Conservation (phyloP, 164 flowering plant species). For the Vitis rupestris region DNA sequence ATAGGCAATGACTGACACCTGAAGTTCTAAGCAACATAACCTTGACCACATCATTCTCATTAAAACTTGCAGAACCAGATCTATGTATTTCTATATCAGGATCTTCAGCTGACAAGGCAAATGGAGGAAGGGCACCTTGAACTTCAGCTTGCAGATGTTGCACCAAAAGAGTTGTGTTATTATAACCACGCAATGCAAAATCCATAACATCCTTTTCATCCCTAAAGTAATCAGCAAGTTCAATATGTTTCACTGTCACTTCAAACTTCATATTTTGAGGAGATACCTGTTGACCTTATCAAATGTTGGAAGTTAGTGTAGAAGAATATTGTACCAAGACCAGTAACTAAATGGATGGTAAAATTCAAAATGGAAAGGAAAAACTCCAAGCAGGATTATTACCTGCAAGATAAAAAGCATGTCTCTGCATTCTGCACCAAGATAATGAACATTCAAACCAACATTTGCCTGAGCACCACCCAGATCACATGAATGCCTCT, state of each 20-base stretch:
- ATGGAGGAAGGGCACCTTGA: slow-evolving; percentile 52
- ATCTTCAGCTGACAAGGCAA: slow-evolving; percentile 24
- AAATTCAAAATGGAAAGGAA: not conserved
- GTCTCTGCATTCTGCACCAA: slow-evolving; percentile 51
- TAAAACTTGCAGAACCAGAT: slow-evolving; percentile 9
- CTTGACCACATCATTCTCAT: slow-evolving; percentile 33
- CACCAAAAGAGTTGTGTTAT: slow-evolving; percentile 22
- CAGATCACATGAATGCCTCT: slow-evolving; percentile 18
- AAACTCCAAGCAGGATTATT: slow-evolving; percentile 21
- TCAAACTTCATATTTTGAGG: slow-evolving; percentile 62
- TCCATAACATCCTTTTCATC: slow-evolving; percentile 15
- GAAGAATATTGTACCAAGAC: not conserved
- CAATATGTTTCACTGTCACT: slow-evolving; percentile 56
- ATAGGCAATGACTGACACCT: slow-evolving; percentile 38
- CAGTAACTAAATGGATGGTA: not conserved
- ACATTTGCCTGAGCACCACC: slow-evolving; percentile 18
- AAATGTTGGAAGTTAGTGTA: slow-evolving; percentile 24
- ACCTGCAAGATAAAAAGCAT: slow-evolving; percentile 67
- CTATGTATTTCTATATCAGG: slow-evolving; percentile 17
- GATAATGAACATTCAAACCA: slow-evolving; percentile 35
- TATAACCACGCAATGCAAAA: slow-evolving; percentile 9
- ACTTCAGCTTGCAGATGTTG: slow-evolving; percentile 60
- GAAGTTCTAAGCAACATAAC: slow-evolving; percentile 52
- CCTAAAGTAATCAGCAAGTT: slow-evolving; percentile 54
- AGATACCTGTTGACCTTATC: slow-evolving; percentile 68